Base-by-base conservation (phyloP, 1,284 basidiomycete genomes). In the Ustilago loliicola region DNA sequence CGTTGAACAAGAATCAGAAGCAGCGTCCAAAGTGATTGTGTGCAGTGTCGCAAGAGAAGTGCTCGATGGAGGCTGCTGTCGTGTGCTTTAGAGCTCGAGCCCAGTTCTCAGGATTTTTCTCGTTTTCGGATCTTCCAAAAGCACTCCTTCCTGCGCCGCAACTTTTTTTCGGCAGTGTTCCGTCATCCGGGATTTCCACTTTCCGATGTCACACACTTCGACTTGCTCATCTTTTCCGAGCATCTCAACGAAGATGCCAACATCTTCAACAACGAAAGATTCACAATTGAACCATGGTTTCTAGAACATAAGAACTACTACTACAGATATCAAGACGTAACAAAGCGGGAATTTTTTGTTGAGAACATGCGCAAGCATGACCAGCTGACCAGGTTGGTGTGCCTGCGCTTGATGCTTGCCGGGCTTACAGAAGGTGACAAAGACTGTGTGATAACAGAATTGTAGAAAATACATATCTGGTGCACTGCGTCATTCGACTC, bases 251-350 rank as follows among this genome's bases (percentile, higher is more conserved):
- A 15, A 40, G 11, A 15, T 40, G 38, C 38, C 15, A 15, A 40
- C 8, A 7, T 27, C 47, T 27, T 27, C 48, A 29, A 17, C 38
- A 40, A 15, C 11, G 19, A 40, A 40, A 40, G 11, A 40, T 45
- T 50, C 25, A 53, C 51, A 53, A 36, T 17, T 52, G 29, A 32
- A 32, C 17, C 30, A 21, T n/a, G 53, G 15, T 38, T 40, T 55
- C 53, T 38, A 55, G 30, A 40, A 25, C 53, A 32, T 25, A 17
- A 15, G 47, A n/a, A 40, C 53, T 63, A 63, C 53, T 55, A 63
- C 61, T 54, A 53, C 42, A 56, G 51, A 63, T 19, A 29, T 25
- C 8, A 25, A 34, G 29, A 36, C 13, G 61, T 19, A 23, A 40
- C n/a, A 30, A 6, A 45, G 21, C 50, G 15, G 11, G n/a, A 45